phyloP scores from a whole-genome alignment of 2,329 filamentous ascomycete species.

The Fusarium longipes region DNA sequence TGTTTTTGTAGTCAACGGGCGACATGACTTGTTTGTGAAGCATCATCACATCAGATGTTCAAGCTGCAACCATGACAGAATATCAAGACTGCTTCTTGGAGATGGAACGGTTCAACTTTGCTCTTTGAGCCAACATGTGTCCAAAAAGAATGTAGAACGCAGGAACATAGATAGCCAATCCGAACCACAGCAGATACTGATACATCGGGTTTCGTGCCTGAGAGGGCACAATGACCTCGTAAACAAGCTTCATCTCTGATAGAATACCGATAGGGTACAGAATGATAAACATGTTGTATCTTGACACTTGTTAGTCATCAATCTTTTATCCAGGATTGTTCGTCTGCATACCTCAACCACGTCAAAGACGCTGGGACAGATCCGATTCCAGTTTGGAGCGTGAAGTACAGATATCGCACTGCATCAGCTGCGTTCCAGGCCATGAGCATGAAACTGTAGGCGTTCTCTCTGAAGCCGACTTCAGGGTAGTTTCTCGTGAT shows the following conservation, averaged over 20 bases:
- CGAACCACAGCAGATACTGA: slow-evolving; percentile 39
- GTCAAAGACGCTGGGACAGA: slow-evolving; percentile 13
- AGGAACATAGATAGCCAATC: slow-evolving; percentile 23
- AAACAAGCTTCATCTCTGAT: slow-evolving; percentile 36
- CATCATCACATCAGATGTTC: too few species aligned
- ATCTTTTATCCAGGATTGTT: fast-evolving
- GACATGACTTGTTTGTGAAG: too few species aligned
- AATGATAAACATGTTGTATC: slow-evolving; percentile 39
- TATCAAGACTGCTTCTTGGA: slow-evolving; percentile 3
- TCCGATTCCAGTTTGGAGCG: slow-evolving; percentile 23
- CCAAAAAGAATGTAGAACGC: slow-evolving; percentile 34
- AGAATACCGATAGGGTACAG: slow-evolving; percentile 36
- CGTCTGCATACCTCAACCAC: slow-evolving; percentile 33
- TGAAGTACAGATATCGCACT: slow-evolving; percentile 37
- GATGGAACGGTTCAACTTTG: slow-evolving; percentile 7
- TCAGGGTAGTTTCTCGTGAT: slow-evolving; percentile 40
- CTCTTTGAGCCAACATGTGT: slow-evolving; percentile 39
- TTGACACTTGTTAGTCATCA: background rate
- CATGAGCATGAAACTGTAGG: slow-evolving; percentile 36
- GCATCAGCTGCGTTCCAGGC: slow-evolving; percentile 39
- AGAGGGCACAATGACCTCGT: slow-evolving; percentile 35
- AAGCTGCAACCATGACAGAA: too few species aligned
- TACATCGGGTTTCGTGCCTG: slow-evolving; percentile 23
- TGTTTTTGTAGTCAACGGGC: too few species aligned
- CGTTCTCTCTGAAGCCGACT: slow-evolving; percentile 21